Evolutionary conservation across 306 rosid genomes (phyloP).

Genomic region (Inga laurina): DNA sequence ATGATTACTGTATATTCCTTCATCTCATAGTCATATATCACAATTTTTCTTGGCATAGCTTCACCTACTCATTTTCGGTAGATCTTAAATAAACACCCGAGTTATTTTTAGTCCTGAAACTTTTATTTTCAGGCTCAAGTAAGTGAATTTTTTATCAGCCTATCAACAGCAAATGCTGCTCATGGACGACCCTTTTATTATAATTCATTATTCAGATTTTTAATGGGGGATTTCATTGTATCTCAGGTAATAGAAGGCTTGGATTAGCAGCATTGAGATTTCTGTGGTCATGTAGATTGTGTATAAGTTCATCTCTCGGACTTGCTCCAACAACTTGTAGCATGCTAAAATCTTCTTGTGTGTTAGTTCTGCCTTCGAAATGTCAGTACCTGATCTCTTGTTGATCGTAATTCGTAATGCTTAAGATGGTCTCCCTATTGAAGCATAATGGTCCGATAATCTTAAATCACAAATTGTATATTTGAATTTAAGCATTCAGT

Average conservation of each 20-base stretch:
- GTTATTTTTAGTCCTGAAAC: not conserved
- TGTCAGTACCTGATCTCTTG: constrained; percentile 17
- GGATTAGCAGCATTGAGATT: constrained; percentile 18
- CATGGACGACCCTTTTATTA: not conserved
- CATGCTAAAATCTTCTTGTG: constrained; percentile 16
- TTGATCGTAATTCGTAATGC: constrained; percentile 6
- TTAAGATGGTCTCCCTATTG: constrained; percentile 27
- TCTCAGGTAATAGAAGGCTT: constrained; percentile 26
- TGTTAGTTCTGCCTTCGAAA: constrained; percentile 18
- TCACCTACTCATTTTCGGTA: not conserved
- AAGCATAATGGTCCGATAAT: constrained; percentile 39
- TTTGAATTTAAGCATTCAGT: constrained; percentile 29
- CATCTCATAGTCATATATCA: not conserved
- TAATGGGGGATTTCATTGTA: not conserved
- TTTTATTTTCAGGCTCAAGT: not conserved
- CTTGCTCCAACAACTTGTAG: constrained; percentile 5
- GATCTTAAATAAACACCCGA: not conserved
- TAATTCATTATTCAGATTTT: constrained; percentile 2
- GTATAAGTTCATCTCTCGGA: not conserved
- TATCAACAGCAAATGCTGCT: not conserved
- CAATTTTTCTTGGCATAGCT: not conserved
- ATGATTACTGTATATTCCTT: not conserved
- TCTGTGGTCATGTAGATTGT: constrained; percentile 12
- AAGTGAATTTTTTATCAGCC: not conserved
- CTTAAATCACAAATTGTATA: constrained; percentile 17